Base-by-base conservation (phyloP, 2,329 filamentous ascomycete genomes). In the Colletotrichum sp. region DNA sequence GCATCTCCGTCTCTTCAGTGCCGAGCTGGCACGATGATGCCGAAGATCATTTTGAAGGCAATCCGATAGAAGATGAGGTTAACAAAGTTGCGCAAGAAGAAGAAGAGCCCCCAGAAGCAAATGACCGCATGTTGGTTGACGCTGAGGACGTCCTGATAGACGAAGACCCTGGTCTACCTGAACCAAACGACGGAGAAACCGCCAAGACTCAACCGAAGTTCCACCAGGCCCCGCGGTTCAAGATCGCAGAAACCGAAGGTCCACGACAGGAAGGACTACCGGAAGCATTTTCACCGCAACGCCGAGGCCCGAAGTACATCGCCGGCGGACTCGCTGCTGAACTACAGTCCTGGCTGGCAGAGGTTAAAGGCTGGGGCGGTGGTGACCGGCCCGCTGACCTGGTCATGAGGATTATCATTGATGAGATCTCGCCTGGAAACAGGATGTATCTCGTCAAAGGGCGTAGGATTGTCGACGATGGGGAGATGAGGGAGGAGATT, bases 331-430 rank as follows among this genome's bases (percentile, higher is more conserved):
- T 87, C 26, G 86, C 86, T 2, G 83, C 85, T 3, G 81, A 82
- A 60, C 79, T 87, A 8, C 86, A 87, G 74, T 82, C 83, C 16
- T 86, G 85, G 84, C 79, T 87, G 12, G 85, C 86, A 1, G 84
- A 87, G 26, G 81, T 86, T 28, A 85, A 83, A 75, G 83, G 83
- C 13, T 83, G 81, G 82, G 79, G 79, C 48, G 64, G 64, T 7
- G 59, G 64, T 14, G 74, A 78, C 14, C 21, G 71, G 16, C 74
- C 71, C n/a, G 59, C 75, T 13, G 64, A 74, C 8, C 66, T 78
- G 7, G 77, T 72, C 2, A 72, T 82, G 43, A 80, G 77, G 13
- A 77, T 87, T 18, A 73, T 55, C 5, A 78, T 86, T 8, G 80
- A 83, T 10, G 81, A 83, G 60, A 69, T 85, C 13, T 76, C 81